phyloP scores from a whole-genome alignment of 352 stramenopile genomes.

The Phytophthora constricta region DNA sequence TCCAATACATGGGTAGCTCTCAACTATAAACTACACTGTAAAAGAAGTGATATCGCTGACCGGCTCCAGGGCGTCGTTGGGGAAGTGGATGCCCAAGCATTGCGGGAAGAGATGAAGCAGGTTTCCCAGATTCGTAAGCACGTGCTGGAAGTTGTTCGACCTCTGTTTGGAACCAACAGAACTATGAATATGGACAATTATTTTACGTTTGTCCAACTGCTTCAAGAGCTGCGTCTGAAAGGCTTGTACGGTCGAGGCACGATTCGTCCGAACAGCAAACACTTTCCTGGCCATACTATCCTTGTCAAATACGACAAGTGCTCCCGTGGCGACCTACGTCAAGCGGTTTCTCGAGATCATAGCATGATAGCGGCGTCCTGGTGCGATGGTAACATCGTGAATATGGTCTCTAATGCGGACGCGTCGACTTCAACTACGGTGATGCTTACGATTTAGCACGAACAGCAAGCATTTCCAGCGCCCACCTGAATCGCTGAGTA shows the following conservation, averaged over 20 bases:
- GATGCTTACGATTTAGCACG: too few relatives aligned
- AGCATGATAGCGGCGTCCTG: too few relatives aligned
- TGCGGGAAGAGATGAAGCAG: background rate
- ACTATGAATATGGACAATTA: slow-evolving; percentile 43
- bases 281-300: slow-evolving; percentile 32
- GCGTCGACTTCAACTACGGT: too few relatives aligned
- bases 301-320: too few relatives aligned
- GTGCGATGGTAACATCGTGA: too few relatives aligned
- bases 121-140: slow-evolving; percentile 14
- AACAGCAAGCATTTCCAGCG: too few relatives aligned
- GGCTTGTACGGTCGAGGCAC: slow-evolving; percentile 28
- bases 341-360: too few relatives aligned
- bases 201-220: slow-evolving; percentile 42
- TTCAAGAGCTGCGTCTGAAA: slow-evolving; percentile 26
- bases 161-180: slow-evolving; percentile 22
- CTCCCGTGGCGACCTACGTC: too few relatives aligned
- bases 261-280: slow-evolving; percentile 22
- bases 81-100: background rate
- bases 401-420: too few relatives aligned
- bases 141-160: slow-evolving; percentile 32
- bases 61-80: slow-evolving; percentile 17
- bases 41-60: slow-evolving; percentile 26
- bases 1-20: slow-evolving; percentile 35
- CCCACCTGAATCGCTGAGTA: too few relatives aligned
- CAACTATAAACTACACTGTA: slow-evolving; percentile 35